These are phyloP conservation scores for Coccomyxa sp. DNA, from an alignment of 139 green algal species.

Conservation along the genomic window DNA sequence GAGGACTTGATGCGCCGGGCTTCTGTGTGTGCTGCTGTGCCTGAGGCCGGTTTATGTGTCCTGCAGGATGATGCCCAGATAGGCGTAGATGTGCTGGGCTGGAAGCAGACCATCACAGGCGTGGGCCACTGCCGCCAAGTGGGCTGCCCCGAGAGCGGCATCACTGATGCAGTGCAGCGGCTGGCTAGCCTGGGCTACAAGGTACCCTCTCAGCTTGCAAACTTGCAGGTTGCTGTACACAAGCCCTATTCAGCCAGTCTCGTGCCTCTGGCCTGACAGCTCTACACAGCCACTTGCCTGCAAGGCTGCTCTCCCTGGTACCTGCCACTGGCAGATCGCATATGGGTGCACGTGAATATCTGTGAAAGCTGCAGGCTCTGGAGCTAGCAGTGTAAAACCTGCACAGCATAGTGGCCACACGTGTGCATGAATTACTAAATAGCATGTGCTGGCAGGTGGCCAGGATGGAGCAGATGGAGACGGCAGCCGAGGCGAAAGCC, in stretches of 20 bases:
- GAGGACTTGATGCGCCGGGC: no score
- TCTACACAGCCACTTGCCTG: no score
- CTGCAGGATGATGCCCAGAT: conserved; percentile 32
- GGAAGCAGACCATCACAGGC: conserved; percentile 43
- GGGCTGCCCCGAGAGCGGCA: conserved; percentile 39
- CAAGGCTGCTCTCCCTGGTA: no score
- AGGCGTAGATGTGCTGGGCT: conserved; percentile 23
- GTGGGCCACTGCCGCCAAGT: conserved; percentile 53
- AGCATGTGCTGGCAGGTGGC: conserved; percentile 28
- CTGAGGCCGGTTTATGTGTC: no score
- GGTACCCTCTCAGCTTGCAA: not conserved
- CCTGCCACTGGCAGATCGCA: no score
- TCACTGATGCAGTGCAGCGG: conserved; percentile 38
- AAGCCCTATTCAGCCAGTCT: no score
- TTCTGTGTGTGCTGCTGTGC: no score
- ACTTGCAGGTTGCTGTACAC: not conserved
- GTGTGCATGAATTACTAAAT: not conserved
- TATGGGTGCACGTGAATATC: no score
- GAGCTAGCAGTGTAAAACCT: no score
- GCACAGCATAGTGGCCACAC: no score
- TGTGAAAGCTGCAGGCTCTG: no score
- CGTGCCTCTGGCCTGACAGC: no score
- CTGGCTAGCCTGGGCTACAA: conserved; percentile 38
- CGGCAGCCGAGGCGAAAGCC: conserved; percentile 39
- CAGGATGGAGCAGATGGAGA: conserved; percentile 50